These are phyloP conservation scores for Coemansia sp. DNA, from an alignment of 192 early-diverging fungal species.

Conservation along the genomic window DNA sequence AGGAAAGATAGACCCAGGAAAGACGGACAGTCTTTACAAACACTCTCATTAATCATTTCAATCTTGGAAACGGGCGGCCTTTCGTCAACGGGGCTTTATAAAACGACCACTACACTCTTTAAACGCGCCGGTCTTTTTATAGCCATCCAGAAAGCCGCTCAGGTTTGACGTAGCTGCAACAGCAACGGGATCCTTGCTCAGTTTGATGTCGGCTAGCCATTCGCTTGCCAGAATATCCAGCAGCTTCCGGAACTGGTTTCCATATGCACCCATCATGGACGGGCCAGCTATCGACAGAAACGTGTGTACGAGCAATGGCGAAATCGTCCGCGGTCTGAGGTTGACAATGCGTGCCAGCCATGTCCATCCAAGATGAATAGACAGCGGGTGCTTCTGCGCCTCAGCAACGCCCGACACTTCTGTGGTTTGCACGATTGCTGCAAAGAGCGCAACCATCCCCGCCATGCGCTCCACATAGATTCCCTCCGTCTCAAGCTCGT, in stretches of 20 bases:
- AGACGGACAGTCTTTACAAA: neutral
- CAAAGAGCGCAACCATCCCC: constrained; percentile 45
- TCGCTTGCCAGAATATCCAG: constrained; percentile 60
- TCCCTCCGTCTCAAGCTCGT: constrained; percentile 34
- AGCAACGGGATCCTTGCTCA: constrained; percentile 59
- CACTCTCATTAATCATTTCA: neutral
- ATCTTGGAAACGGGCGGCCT: neutral
- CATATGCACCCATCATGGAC: constrained; percentile 33
- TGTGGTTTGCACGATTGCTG: constrained; percentile 40
- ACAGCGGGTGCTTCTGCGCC: constrained; percentile 20
- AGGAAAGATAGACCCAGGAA: neutral
- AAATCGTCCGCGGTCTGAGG: constrained; percentile 31
- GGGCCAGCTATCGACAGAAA: constrained; percentile 46
- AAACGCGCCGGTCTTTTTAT: constrained; percentile 71
- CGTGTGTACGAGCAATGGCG: constrained; percentile 41
- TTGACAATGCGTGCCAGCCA: constrained; percentile 52
- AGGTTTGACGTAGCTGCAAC: constrained; percentile 67
- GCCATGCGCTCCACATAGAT: constrained; percentile 46
- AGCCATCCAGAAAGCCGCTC: constrained; percentile 74
- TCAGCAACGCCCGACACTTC: constrained; percentile 4
- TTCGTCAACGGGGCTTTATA: constrained; percentile 17
- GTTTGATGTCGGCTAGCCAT: constrained; percentile 64
- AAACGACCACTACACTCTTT: constrained; percentile 74
- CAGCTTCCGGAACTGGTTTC: constrained; percentile 32
- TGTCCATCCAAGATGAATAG: constrained; percentile 32